Evolutionary conservation across 176 grass and related monocot species (phyloP), one percentile per base, ranked within the genome.

Genomic region (Aechmea fasciata): DNA sequence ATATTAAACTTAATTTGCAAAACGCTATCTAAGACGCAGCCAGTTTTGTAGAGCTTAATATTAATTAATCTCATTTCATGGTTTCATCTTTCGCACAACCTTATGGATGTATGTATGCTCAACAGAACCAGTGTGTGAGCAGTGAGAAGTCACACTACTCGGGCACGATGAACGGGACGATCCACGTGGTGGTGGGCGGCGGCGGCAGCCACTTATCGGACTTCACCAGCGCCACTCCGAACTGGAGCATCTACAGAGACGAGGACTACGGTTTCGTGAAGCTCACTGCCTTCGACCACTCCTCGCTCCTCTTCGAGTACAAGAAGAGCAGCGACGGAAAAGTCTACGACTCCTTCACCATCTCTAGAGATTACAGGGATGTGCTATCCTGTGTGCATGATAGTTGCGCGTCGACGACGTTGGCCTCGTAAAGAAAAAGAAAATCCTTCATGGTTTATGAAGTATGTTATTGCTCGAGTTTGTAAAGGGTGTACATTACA

Each of bases 341-440:
- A 51, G 92, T 91, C 11, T 83, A 96, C 24, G 92, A 96, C 67
- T 87, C 81, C 64, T 96, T 96, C 74, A 89, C 76, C 9, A 29
- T 96, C 13, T 69, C 85, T 17, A 80, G 88, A 66, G 83, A 96
- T 14, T 91, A 96, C 47, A 78, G 86, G 33, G 86, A 87, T 49
- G 81, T 96, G 66, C 68, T 96, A 64, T 52, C 79, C 49, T 96
- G 93, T 33, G 92, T 96, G 4, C 81, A 84, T 54, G 88, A 89
- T 74, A 85, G 92, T 76, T 96, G 86, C 79, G 49, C 66, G 13
- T 78, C 86, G 4, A 87, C 76, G 1, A 96, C 92, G 25, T 83
- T 96, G 47, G 93, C 86, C 48, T 62, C 70, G 66, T 96, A 53
- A 81, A 26, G 2, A 26, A 26, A 26, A 26, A 26, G 2, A 26